Base-by-base conservation (phyloP, 805 yeast species). In the Myxozyma udenii region DNA sequence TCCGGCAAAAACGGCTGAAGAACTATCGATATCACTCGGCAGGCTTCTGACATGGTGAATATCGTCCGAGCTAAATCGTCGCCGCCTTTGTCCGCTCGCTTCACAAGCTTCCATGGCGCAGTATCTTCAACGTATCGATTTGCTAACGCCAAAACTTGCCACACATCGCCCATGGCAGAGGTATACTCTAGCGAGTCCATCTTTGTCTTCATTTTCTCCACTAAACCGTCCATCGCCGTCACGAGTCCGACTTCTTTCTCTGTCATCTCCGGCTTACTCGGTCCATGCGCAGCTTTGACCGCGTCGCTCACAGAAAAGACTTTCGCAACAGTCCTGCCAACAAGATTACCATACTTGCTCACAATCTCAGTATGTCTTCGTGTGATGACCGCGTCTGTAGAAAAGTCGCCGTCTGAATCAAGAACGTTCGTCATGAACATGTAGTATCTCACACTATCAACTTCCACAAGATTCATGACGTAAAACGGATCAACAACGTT, bases 401-500 rank as follows among this genome's bases (percentile, higher is more conserved):
- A 78, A 65, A 84, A 93, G 61, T 89, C 89, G 60, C 90, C 80
- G 68, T 93, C 98, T 25, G 78, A 75, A 23, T 79, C 84, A 30
- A 93, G 68, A 33, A 82, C 81, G 0, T 95, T 84, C 64, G 84
- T 84, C 61, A 84, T 86, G 68, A 84, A 75, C 51, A 93, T 69
- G 64, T 82, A 88, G 68, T 87, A 82, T 56, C 96, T 74, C 38
- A 89, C 69, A 1, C 68, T 53, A 44, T 72, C 76, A 0, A 86
- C 67, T 0, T 89, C 98, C 62, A 85, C 87, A 38, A 74, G 66
- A 0, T 78, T 73, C 21, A 79, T 72, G 26, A 84, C 74, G n/a
- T 71, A 78, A 18, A 85, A 64, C 0, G 98, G 98, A 63, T 93
- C 97, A 3, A 91, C 95, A 7, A 91, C 97, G 65, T 93, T 93